Conservation (phyloP, 2,329 filamentous ascomycete species). For the Apiospora arundinis region DNA sequence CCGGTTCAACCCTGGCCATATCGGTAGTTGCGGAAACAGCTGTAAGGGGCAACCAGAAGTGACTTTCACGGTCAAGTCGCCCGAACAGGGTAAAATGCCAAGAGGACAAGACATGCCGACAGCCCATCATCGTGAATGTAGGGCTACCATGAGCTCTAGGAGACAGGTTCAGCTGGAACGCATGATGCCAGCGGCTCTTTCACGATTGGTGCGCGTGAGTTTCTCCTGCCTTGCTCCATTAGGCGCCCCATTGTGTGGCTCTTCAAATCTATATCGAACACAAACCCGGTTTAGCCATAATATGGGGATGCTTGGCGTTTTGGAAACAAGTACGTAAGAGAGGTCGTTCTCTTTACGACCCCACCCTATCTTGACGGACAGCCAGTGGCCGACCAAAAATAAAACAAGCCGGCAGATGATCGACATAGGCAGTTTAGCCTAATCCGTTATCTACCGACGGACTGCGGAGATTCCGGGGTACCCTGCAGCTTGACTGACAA, state of each 20-base stretch:
- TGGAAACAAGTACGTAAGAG: background rate
- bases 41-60: background rate
- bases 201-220: background rate
- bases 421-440: constrained; percentile 6
- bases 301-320: background rate
- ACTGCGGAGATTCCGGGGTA: background rate
- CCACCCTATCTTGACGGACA: background rate
- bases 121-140: background rate
- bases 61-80: background rate
- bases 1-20: background rate
- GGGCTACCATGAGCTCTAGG: background rate
- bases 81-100: constrained; percentile 3
- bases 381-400: no score
- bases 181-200: background rate
- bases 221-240: background rate
- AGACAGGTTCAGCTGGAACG: background rate
- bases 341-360: background rate
- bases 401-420: constrained; percentile 11
- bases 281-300: background rate
- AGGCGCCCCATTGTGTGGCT: background rate
- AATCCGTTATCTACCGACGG: background rate
- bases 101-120: background rate
- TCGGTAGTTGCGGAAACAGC: background rate
- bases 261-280: background rate
- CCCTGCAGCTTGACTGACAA: background rate